A percentile compares a stretch with the other conserved stretches of the same genome.
These are phyloP conservation scores for Neurospora intermedia DNA, from an alignment of 495 filamentous ascomycete species.

Conservation along the genomic window DNA sequence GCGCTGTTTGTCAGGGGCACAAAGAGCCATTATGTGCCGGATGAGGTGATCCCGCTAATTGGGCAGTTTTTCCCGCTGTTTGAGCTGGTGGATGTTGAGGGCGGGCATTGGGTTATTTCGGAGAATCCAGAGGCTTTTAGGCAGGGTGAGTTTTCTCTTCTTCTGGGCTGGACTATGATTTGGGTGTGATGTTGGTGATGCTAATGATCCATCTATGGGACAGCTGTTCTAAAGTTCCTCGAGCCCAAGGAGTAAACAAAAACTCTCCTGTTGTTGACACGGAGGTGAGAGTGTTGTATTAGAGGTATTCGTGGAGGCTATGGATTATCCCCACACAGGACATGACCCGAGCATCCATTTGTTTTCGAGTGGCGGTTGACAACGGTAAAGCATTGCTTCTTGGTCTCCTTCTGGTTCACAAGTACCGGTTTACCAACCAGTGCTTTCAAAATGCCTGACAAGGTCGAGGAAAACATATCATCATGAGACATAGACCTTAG, in stretches of 20 bases:
- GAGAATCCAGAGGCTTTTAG: slow-evolving; percentile 85
- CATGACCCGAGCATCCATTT: neutral
- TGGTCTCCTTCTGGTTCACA: neutral
- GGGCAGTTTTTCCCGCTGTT: slow-evolving; percentile 86
- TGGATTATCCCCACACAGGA: too few species aligned
- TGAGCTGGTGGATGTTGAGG: slow-evolving; percentile 66
- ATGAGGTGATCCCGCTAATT: slow-evolving; percentile 78
- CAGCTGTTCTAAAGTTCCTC: slow-evolving; percentile 55
- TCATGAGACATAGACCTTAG: neutral
- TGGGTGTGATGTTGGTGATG: neutral
- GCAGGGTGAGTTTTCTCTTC: slow-evolving; percentile 45
- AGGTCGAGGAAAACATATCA: neutral
- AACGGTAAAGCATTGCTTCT: neutral
- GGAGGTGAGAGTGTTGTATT: neutral
- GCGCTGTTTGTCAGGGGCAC: slow-evolving; percentile 80
- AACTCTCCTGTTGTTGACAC: neutral
- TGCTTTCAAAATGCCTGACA: neutral
- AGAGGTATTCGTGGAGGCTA: neutral
- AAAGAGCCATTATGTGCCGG: slow-evolving; percentile 71
- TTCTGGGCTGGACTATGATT: neutral
- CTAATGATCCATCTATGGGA: neutral
- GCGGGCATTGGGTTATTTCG: slow-evolving; percentile 90
- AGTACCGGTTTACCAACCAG: neutral
- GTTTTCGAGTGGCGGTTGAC: neutral
- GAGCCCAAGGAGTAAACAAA: slow-evolving; percentile 39